Percentiles rank a stretch among this genome's conserved stretches.
Conservation (phyloP, 1,284 basidiomycete species). For the Ganoderma sp. region DNA sequence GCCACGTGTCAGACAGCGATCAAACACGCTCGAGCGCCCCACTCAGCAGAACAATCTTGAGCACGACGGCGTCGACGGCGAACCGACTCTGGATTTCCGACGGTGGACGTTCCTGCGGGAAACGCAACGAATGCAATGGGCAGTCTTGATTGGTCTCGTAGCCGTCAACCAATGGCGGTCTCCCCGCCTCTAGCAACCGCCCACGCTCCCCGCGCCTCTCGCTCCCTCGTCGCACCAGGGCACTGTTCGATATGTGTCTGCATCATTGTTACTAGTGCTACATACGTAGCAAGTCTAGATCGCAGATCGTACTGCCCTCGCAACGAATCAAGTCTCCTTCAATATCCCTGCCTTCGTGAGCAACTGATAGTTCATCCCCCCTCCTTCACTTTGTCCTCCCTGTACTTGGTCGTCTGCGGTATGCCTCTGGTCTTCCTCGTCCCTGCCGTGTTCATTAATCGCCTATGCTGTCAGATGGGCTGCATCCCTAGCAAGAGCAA, state of each 20-base stretch:
- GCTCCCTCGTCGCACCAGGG: not conserved
- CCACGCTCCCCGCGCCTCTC: conserved; percentile 11
- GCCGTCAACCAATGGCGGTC: conserved; percentile 6
- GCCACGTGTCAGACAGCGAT: conserved; percentile 21
- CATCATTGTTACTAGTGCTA: conserved; percentile 16
- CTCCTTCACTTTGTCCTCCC: conserved; percentile 11
- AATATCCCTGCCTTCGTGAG: conserved; percentile 18
- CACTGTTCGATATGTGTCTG: not conserved
- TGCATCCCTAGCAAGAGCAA: conserved; percentile 52
- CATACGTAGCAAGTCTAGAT: conserved; percentile 10
- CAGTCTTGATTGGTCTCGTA: conserved; percentile 3
- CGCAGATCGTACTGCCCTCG: conserved; percentile 26
- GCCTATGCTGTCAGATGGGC: conserved; percentile 41
- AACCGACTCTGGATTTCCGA: not conserved
- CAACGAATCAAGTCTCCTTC: conserved; percentile 21
- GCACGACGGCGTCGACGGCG: not conserved
- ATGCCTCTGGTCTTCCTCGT: conserved; percentile 9
- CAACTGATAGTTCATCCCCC: not conserved
- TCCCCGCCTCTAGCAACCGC: not conserved
- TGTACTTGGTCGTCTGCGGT: conserved; percentile 24
- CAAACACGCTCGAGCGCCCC: not conserved
- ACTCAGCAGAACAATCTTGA: not conserved
- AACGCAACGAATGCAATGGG: not conserved
- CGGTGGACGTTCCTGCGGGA: not conserved
- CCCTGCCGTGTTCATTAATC: not conserved